Conservation (phyloP, 768 basidiomycete genomes). For the Tulasnella sp. region DNA sequence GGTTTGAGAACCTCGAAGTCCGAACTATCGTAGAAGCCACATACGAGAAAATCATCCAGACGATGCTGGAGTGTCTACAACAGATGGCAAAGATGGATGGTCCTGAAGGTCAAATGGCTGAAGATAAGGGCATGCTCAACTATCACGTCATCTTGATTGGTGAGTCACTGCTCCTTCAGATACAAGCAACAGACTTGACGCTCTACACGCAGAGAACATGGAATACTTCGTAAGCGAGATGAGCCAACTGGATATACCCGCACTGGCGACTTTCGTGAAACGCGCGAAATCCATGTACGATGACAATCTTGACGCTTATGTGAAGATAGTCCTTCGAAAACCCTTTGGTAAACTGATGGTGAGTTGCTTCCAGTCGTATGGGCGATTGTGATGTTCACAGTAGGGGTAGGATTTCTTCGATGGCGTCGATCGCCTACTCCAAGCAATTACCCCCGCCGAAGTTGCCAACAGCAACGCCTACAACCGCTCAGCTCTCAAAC, state of each 20-base stretch:
- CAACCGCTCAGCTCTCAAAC: constrained; percentile 66
- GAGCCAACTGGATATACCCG: constrained; percentile 50
- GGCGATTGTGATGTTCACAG: neutral
- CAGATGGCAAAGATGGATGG: constrained; percentile 95
- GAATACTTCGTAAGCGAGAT: constrained; percentile 82
- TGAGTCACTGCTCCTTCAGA: constrained; percentile 29
- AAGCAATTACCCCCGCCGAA: constrained; percentile 65
- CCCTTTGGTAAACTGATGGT: constrained; percentile 83
- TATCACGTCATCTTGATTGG: constrained; percentile 93
- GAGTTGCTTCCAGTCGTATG: constrained; percentile 24
- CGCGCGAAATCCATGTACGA: constrained; percentile 76
- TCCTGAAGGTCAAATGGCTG: constrained; percentile 43
- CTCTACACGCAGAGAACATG: constrained; percentile 68
- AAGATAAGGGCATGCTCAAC: constrained; percentile 94
- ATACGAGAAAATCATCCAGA: constrained; percentile 77
- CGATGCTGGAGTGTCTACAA: constrained; percentile 87
- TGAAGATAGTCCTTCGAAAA: constrained; percentile 73
- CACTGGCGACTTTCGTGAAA: constrained; percentile 49
- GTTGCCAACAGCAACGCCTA: constrained; percentile 63
- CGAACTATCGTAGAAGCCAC: constrained; percentile 63
- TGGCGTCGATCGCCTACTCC: constrained; percentile 74
- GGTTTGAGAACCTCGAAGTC: constrained; percentile 63
- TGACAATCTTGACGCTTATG: constrained; percentile 76
- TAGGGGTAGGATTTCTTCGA: constrained; percentile 78
- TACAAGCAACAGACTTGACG: neutral